Evolutionary conservation across 1,284 basidiomycete genomes (phyloP).

Genomic region (Leccinum solheimii): DNA sequence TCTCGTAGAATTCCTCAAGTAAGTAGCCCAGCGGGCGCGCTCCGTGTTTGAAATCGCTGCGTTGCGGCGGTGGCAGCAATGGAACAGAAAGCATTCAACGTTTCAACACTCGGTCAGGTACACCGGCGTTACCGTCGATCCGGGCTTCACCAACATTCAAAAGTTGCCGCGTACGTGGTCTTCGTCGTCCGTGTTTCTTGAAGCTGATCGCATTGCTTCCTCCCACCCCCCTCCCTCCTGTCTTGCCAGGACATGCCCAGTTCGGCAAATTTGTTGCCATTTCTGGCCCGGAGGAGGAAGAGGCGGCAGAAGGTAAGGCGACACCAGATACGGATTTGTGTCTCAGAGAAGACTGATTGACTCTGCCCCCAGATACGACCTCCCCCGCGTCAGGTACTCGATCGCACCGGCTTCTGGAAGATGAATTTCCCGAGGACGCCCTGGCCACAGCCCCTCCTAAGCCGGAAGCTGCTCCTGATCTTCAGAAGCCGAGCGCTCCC

Average conservation of each 20-base stretch:
- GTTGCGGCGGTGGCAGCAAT: background rate
- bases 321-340: constrained; percentile 10
- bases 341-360: background rate
- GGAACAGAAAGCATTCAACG: background rate
- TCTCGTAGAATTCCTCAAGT: constrained; percentile 74
- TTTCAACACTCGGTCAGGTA: constrained; percentile 46
- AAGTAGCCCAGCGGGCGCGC: constrained; percentile 26
- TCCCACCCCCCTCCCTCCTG: background rate
- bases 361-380: constrained; percentile 5
- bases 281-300: constrained; percentile 4
- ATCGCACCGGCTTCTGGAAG: constrained; percentile 22
- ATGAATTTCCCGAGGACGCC: constrained; percentile 33
- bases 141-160: constrained; percentile 66
- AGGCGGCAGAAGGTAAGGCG: background rate
- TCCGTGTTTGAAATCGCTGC: background rate
- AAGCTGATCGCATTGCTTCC: constrained; percentile 33
- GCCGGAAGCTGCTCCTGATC: background rate
- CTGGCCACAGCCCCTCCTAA: constrained; percentile 26
- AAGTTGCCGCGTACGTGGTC: constrained; percentile 65
- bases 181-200: constrained; percentile 26
- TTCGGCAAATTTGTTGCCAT: constrained; percentile 34
- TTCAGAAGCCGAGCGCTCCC: constrained; percentile 13
- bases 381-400: constrained; percentile 1
- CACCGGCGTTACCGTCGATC: constrained; percentile 68
- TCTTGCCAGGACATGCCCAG: constrained; percentile 30